Evolutionary conservation across 371 early-diverging fungal genomes (phyloP).

Genomic region (Mucor circinelloides): DNA sequence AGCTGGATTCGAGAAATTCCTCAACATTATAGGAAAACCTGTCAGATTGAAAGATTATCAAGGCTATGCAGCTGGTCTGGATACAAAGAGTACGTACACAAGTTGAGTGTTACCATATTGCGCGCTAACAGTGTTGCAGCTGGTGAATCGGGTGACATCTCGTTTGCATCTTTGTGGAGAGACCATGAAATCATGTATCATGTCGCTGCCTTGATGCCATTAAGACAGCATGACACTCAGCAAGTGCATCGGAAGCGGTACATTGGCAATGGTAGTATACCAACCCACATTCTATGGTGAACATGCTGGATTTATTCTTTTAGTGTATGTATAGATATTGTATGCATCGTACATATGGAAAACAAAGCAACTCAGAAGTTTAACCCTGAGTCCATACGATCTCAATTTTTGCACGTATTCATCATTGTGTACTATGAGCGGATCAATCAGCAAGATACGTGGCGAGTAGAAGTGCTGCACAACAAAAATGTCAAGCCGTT

Average conservation of each 20-base stretch:
- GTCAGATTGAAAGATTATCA: conserved; percentile 75
- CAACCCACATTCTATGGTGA: background rate
- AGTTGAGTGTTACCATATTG: background rate
- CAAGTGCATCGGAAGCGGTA: conserved; percentile 85
- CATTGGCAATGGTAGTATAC: conserved; percentile 73
- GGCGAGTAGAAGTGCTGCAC: conserved; percentile 57
- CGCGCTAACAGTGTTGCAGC: conserved; percentile 19
- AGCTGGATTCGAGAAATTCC: conserved; percentile 61
- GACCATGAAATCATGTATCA: conserved; percentile 90
- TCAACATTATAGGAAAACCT: conserved; percentile 71
- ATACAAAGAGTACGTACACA: conserved; percentile 64
- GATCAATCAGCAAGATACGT: conserved; percentile 36
- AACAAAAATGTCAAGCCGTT: conserved; percentile 65
- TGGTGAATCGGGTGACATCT: conserved; percentile 76
- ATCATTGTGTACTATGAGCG: conserved; percentile 60
- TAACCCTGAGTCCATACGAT: conserved; percentile 62
- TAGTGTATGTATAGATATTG: conserved; percentile 57
- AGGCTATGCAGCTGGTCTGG: conserved; percentile 83
- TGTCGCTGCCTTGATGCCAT: conserved; percentile 79
- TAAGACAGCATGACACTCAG: conserved; percentile 66
- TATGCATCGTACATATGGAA: conserved; percentile 74
- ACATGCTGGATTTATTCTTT: background rate
- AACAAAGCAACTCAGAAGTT: conserved; percentile 49
- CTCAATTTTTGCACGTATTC: conserved; percentile 78
- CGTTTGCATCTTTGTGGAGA: conserved; percentile 76